phyloP scores from a whole-genome alignment of 192 early-diverging fungal species.

The Podila epicladia region DNA sequence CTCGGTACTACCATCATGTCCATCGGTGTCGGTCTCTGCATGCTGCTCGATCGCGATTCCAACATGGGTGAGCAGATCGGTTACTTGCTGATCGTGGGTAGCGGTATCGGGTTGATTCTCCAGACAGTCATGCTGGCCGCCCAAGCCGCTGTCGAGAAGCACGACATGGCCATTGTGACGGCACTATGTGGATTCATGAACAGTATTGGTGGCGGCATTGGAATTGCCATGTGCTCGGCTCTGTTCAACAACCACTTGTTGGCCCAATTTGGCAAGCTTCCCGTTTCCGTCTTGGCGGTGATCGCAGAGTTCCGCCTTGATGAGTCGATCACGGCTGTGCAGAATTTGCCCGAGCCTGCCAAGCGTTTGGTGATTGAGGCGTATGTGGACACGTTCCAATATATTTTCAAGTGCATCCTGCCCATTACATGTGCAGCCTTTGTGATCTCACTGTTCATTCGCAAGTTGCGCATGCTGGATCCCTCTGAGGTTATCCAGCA shows the following conservation, averaged over 20 bases:
- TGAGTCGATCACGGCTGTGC: constrained; percentile 37
- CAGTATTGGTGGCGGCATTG: constrained; percentile 62
- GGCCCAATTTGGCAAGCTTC: constrained; percentile 22
- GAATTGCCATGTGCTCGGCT: constrained; percentile 73
- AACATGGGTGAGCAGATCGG: constrained; percentile 62
- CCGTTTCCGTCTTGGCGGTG: background rate
- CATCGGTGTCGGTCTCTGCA: constrained; percentile 71
- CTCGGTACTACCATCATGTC: constrained; percentile 69
- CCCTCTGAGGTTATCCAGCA: constrained; percentile 40
- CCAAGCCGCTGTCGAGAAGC: constrained; percentile 72
- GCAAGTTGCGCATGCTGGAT: constrained; percentile 44
- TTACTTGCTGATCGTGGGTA: constrained; percentile 74
- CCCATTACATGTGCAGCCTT: constrained; percentile 62
- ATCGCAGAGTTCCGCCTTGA: constrained; percentile 14
- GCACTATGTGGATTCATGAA: constrained; percentile 71
- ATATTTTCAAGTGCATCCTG: constrained; percentile 62
- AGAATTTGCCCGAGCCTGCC: constrained; percentile 39
- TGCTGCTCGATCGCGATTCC: constrained; percentile 51
- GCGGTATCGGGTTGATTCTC: constrained; percentile 79
- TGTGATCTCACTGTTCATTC: constrained; percentile 57
- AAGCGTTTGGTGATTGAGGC: constrained; percentile 53
- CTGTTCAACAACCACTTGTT: constrained; percentile 68
- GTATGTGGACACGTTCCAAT: constrained; percentile 64
- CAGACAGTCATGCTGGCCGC: constrained; percentile 80
- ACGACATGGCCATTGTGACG: constrained; percentile 79